Conservation (phyloP, 352 stramenopile species). For the Phytophthora boehmeriae region DNA sequence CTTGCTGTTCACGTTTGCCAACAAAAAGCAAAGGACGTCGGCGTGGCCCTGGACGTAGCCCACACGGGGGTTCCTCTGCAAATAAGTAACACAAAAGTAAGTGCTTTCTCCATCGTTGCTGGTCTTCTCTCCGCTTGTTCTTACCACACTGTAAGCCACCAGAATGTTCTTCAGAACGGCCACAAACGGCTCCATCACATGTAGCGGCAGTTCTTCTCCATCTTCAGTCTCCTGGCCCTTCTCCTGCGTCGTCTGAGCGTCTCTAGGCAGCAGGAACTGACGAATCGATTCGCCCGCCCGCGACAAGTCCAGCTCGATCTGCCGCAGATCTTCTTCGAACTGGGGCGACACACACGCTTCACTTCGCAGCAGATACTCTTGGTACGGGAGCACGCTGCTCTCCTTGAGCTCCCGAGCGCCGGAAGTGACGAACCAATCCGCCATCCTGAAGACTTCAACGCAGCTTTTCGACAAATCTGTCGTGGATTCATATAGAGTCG, state of each 20-base stretch:
- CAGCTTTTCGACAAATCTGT: no score
- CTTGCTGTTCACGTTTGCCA: slow-evolving; percentile 48
- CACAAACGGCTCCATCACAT: slow-evolving; percentile 39
- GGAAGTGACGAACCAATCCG: slow-evolving; percentile 57
- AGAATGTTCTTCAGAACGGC: slow-evolving; percentile 60
- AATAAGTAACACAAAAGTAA: not conserved
- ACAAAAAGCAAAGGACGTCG: slow-evolving; percentile 72
- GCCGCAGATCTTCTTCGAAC: slow-evolving; percentile 62
- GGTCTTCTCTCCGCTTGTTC: slow-evolving; percentile 3
- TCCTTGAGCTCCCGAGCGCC: slow-evolving; percentile 40
- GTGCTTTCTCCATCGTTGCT: not conserved
- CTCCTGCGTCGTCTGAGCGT: slow-evolving; percentile 6
- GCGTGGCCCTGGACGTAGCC: slow-evolving; percentile 80
- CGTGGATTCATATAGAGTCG: no score
- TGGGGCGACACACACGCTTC: slow-evolving; percentile 24
- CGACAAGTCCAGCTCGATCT: slow-evolving; percentile 77
- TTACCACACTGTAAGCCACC: slow-evolving; percentile 60
- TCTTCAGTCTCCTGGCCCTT: no score
- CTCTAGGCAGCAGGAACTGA: slow-evolving; percentile 48
- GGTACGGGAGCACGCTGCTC: slow-evolving; percentile 45
- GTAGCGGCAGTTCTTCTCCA: slow-evolving; percentile 23
- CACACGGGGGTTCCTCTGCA: slow-evolving; percentile 67
- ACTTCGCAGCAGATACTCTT: slow-evolving; percentile 46
- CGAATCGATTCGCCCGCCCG: slow-evolving; percentile 59
- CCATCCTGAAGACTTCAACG: not conserved